Conservation (phyloP, 208 protist genomes). For the Porcisia hertigi region DNA sequence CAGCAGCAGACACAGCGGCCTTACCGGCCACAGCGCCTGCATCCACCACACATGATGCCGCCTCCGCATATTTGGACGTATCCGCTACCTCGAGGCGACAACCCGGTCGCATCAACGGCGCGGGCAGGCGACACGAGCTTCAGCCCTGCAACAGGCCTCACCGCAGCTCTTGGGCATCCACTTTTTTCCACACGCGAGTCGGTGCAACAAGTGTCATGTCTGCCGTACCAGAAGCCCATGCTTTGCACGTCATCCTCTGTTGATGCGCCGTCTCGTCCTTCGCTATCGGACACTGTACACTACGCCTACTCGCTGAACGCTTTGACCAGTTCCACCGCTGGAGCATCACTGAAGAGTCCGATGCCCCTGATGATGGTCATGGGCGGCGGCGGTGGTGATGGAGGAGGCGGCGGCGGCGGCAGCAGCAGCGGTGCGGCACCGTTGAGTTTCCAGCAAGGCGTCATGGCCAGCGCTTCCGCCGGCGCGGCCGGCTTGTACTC, state of each 20-base stretch:
- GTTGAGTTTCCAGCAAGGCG: background rate
- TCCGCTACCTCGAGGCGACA: background rate
- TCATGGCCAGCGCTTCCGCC: background rate
- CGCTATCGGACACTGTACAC: background rate
- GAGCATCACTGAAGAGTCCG: background rate
- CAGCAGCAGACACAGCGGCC: background rate
- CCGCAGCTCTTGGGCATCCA: background rate
- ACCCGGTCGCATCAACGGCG: background rate
- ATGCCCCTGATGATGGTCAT: background rate
- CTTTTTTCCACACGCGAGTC: background rate
- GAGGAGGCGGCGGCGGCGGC: no score
- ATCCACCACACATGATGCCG: background rate
- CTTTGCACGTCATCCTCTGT: background rate
- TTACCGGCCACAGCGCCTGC: background rate
- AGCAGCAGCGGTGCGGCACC: background rate
- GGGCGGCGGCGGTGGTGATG: background rate
- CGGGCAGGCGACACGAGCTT: background rate
- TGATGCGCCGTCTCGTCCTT: background rate
- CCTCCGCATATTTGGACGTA: background rate
- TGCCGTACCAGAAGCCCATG: background rate
- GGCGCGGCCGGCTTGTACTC: background rate
- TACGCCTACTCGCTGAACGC: background rate
- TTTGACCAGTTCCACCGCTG: background rate
- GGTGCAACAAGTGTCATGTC: background rate
- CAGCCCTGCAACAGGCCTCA: background rate